Evolutionary conservation across 176 grass and related monocot genomes (phyloP).

Genomic region (Avena sativa): DNA sequence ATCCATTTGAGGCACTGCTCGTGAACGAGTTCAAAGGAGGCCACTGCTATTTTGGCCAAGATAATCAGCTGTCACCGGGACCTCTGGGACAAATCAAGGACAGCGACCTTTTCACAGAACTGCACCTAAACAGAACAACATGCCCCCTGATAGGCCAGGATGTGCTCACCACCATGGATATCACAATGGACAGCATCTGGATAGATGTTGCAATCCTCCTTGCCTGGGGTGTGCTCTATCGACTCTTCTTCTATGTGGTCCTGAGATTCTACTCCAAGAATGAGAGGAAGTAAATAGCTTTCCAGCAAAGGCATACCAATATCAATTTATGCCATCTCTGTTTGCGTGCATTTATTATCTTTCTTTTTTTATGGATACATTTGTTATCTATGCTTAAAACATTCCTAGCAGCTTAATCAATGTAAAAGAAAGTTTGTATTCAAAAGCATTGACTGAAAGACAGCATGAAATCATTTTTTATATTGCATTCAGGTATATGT

Average conservation of each 20-base stretch:
- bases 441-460: conserved; percentile 25
- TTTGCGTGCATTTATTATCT: conserved; percentile 29
- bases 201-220: conserved; percentile 68
- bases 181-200: conserved; percentile 63
- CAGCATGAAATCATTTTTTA: neutral
- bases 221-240: conserved; percentile 88
- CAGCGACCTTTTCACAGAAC: conserved; percentile 31
- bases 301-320: conserved; percentile 2
- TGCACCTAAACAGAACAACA: neutral
- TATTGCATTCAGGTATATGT: conserved; percentile 7
- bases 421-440: conserved; percentile 36
- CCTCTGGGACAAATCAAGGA: conserved; percentile 27
- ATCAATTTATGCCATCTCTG: conserved; percentile 17
- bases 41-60: conserved; percentile 51
- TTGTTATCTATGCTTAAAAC: conserved; percentile 14
- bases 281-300: conserved; percentile 58
- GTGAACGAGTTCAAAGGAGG: conserved; percentile 74
- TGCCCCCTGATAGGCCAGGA: conserved; percentile 70
- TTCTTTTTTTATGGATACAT: conserved; percentile 13
- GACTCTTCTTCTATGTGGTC: conserved; percentile 77
- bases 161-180: conserved; percentile 67
- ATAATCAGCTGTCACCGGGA: conserved; percentile 45
- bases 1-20: conserved; percentile 82
- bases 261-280: conserved; percentile 86
- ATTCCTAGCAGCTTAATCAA: conserved; percentile 1